A percentile compares a stretch with the other conserved stretches of the same genome.
Conservation (phyloP, 768 basidiomycete species). For the Termitomyces bulborhizus region DNA sequence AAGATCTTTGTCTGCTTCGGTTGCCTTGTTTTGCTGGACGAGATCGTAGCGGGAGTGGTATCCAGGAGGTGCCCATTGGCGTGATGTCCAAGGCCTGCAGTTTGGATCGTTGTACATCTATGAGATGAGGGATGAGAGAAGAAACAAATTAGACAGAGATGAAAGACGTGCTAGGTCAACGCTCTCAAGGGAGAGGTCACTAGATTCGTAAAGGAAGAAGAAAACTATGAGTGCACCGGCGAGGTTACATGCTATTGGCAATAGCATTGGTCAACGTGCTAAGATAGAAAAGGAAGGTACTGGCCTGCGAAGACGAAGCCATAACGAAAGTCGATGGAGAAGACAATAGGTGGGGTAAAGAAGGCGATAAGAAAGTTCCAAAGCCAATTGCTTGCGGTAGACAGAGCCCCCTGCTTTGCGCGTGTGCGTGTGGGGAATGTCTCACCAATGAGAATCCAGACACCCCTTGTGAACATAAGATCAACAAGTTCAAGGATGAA, state of each 20-base stretch:
- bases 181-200: slow-evolving; percentile 58
- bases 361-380: slow-evolving; percentile 72
- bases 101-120: slow-evolving; percentile 61
- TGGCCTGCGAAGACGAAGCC: slow-evolving; percentile 67
- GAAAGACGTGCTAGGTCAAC: slow-evolving; percentile 43
- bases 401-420: slow-evolving; percentile 63
- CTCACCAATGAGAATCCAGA: slow-evolving; percentile 77
- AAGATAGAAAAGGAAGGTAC: slow-evolving; percentile 5
- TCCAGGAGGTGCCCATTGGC: slow-evolving; percentile 54
- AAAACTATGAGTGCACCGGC: slow-evolving; percentile 53
- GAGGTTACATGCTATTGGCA: slow-evolving; percentile 47
- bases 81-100: slow-evolving; percentile 63
- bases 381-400: slow-evolving; percentile 60
- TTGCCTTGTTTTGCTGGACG: slow-evolving; percentile 34
- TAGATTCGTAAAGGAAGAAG: slow-evolving; percentile 73
- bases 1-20: slow-evolving; percentile 27
- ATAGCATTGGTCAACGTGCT: not conserved
- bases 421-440: slow-evolving; percentile 70
- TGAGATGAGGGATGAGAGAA: not conserved
- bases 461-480: slow-evolving; percentile 28
- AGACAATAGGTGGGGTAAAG: slow-evolving; percentile 71
- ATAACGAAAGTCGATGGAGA: slow-evolving; percentile 51
- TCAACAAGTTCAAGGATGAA: not conserved
- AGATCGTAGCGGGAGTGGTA: slow-evolving; percentile 41
- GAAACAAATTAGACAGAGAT: not conserved